Base-by-base conservation (phyloP, 2,329 filamentous ascomycete genomes). In the Monosporascus sp. region DNA sequence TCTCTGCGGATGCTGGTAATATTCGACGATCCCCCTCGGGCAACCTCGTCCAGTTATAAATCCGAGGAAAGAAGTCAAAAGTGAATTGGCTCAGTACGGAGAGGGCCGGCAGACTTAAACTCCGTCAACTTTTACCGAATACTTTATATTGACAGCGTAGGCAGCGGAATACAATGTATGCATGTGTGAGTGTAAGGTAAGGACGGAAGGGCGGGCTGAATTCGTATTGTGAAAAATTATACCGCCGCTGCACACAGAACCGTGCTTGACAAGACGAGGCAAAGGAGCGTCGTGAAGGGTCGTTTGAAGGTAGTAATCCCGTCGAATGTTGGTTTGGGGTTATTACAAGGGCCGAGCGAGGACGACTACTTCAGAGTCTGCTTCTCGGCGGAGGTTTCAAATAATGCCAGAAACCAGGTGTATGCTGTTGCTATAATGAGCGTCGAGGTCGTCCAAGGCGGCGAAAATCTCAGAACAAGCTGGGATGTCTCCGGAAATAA, bases 1-100 rank as follows among this genome's bases (percentile, higher is more conserved):
- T 62, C 61, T 62, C 60, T 58, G 59, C 58, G 61, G 62, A 63
- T 63, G 64, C 59, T 60, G 59, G 51, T 62, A 60, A 51, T 58
- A 46, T 46, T 31, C 22, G 22, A 27, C 26, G n/a, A 27, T 17
- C 43, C 24, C 8, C 11, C 24, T 46, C 16, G 60, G 62, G 61
- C 56, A 58, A 61, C 53, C 51, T 57, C 54, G 53, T 57, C 48
- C 48, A 49, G 44, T 46, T 47, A 50, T 50, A 59, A 55, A 52
- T 56, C 56, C 53, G 51, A 59, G 57, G 17, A 17, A 59, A 55
- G 55, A 61, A 59, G 56, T 56, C 51, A 59, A 59, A 59, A 43
- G 27, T 48, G 54, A 50, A 54, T 61, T 55, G 55, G 51, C 24
- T 19, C 40, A 43, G 20, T 43, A 14, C 40, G n/a, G 40, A 11